These are phyloP conservation scores for Metarhizium anisopliae DNA, from an alignment of 2,329 filamentous ascomycete species.

Conservation along the genomic window DNA sequence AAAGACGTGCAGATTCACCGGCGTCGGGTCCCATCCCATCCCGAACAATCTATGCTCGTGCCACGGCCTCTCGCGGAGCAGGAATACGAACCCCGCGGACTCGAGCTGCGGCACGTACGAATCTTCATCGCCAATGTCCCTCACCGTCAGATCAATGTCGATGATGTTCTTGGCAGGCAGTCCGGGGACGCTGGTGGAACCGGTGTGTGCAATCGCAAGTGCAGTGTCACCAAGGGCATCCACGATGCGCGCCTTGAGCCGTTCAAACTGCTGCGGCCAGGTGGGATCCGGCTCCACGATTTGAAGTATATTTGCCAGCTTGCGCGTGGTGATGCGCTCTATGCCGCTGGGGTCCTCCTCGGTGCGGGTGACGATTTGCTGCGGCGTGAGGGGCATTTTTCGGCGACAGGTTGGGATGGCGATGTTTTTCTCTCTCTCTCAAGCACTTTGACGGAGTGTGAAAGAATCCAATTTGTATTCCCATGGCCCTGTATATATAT, in stretches of 20 bases:
- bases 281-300: slow-evolving; percentile 1
- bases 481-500: too few species aligned
- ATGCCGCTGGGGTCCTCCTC: background rate
- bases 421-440: background rate
- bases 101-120: slow-evolving; percentile 35
- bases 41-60: slow-evolving; percentile 38
- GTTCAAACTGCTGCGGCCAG: slow-evolving; percentile 1
- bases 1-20: slow-evolving; percentile 40
- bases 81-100: slow-evolving; percentile 33
- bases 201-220: slow-evolving; percentile 34
- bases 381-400: background rate
- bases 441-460: background rate
- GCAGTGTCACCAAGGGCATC: slow-evolving; percentile 11
- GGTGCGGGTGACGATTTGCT: background rate
- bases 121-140: slow-evolving; percentile 28
- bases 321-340: background rate
- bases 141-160: slow-evolving; percentile 41
- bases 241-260: background rate
- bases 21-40: slow-evolving; percentile 20
- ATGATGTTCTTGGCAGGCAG: slow-evolving; percentile 43
- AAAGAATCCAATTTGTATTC: too few species aligned
- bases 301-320: background rate
- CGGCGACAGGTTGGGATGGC: background rate
- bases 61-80: slow-evolving; percentile 36
- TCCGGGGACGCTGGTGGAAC: slow-evolving; percentile 41